phyloP scores from a whole-genome alignment of 228 moss, liverwort and hornwort species.

The Sphagnum magellanicum region DNA sequence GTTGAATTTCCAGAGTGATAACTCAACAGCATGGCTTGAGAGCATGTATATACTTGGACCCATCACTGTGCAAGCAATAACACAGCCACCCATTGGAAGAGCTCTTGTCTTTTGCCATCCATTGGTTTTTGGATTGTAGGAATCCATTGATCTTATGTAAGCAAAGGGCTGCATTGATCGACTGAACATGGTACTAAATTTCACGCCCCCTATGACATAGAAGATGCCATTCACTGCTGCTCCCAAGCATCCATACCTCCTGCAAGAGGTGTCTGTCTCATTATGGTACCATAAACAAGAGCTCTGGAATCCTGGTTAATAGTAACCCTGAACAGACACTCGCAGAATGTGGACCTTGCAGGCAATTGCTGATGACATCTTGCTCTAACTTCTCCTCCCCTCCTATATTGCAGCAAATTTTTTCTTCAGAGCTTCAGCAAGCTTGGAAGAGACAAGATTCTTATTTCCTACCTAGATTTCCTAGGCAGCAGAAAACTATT shows the following conservation, averaged over 20 bases:
- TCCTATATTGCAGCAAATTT: too few species aligned
- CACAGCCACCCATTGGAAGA: conserved; percentile 80
- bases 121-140: conserved; percentile 56
- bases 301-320: too few species aligned
- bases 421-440: too few species aligned
- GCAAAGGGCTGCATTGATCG: conserved; percentile 61
- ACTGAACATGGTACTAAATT: conserved; percentile 70
- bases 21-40: conserved; percentile 71
- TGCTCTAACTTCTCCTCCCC: too few species aligned
- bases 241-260: conserved; percentile 73
- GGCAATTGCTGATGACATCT: too few species aligned
- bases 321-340: too few species aligned
- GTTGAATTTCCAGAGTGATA: conserved; percentile 79
- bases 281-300: too few species aligned
- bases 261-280: conserved; percentile 8
- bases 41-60: conserved; percentile 82
- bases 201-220: conserved; percentile 75
- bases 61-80: conserved; percentile 75
- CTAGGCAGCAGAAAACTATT: too few species aligned
- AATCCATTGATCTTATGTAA: conserved; percentile 77
- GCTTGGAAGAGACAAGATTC: too few species aligned
- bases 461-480: too few species aligned
- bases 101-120: conserved; percentile 64
- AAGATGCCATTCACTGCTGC: conserved; percentile 85
- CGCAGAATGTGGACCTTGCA: too few species aligned